Base-by-base conservation (phyloP, 768 basidiomycete genomes). In the Tulasnella sp. region DNA sequence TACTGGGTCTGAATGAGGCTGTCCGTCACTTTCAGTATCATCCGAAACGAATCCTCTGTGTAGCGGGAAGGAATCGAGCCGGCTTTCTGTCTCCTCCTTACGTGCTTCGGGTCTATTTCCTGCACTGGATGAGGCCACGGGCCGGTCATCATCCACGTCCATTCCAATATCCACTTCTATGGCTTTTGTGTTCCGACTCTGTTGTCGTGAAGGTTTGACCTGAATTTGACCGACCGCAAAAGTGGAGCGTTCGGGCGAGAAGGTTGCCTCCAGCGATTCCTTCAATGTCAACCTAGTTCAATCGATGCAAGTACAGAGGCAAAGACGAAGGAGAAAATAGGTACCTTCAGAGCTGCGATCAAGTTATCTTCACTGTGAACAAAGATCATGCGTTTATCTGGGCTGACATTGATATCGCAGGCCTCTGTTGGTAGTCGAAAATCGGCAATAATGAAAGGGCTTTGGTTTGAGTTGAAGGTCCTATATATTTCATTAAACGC, bases 351-450 rank as follows among this genome's bases (percentile, higher is more conserved):
- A 0, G 83, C 81, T 2, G 79, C 71, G 0, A 98, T 76, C 17
- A 99, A 71, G 61, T 85, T 85, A 10, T 75, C 76, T 69, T 99
- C 94, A 68, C 84, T 84, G 65, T 97, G 92, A 10, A 99, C 66
- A 52, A 96, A 83, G 38, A 98, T 86, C 0, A 91, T 93, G n/a
- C 94, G 79, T 67, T 98, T 99, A 73, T 98, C 96, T 0, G 96
- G 94, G 62, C 84, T 89, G 60, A 98, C 87, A 62, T 99, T 99
- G 66, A 99, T 82, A 67, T 99, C 96, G 65, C 82, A 88, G 0
- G 80, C 74, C 59, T 83, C 77, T 4, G 84, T 83, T 0, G 93
- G 91, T 2, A 97, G 69, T 12, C 81, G 73, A 64, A 97, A 84
- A 69, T 97, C 83, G 0, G 90, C 86, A 4, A 97, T 70, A 29